A percentile compares a stretch with the other conserved stretches of the same genome.
Evolutionary conservation across 352 stramenopile genomes (phyloP).

Genomic region (Phytophthora chlamydospora): DNA sequence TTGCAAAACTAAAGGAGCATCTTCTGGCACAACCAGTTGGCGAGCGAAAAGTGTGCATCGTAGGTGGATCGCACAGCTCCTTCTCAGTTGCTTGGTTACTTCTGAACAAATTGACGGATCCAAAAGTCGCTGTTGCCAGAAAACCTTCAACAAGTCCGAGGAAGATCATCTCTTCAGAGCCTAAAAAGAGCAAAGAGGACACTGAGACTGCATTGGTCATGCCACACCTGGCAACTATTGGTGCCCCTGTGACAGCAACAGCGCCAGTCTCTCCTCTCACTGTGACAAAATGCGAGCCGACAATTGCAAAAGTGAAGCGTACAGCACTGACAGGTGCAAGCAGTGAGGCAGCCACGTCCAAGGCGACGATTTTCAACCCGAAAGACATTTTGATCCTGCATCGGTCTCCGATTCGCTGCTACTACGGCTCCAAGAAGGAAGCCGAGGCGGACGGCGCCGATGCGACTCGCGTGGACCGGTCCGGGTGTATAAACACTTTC

Average conservation of each 20-base stretch:
- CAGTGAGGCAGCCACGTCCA: conserved; percentile 7
- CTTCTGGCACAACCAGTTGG: conserved; percentile 33
- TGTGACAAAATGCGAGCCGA: conserved; percentile 25
- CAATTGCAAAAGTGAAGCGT: conserved; percentile 26
- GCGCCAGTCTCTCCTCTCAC: conserved; percentile 14
- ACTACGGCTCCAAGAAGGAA: conserved; percentile 79
- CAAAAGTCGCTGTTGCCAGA: conserved; percentile 10
- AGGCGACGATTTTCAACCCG: conserved; percentile 48
- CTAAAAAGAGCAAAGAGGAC: conserved; percentile 15
- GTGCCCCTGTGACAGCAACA: conserved; percentile 18
- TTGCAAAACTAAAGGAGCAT: conserved; percentile 50
- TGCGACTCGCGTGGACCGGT: conserved; percentile 59
- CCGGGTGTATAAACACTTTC: conserved; percentile 86
- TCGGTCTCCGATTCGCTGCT: conserved; percentile 77
- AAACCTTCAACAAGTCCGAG: conserved; percentile 6
- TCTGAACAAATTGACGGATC: conserved; percentile 61
- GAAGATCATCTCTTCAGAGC: conserved; percentile 8
- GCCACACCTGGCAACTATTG: conserved; percentile 15
- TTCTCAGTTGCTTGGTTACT: conserved; percentile 87
- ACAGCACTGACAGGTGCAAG: conserved; percentile 13
- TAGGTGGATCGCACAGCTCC: conserved; percentile 85
- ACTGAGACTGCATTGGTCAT: conserved; percentile 12
- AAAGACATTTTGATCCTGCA: conserved; percentile 88
- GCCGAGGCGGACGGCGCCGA: conserved; percentile 74
- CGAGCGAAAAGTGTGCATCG: conserved; percentile 77